phyloP scores from a whole-genome alignment of 768 basidiomycete genomes.

The Fistulinella prunicolor region DNA sequence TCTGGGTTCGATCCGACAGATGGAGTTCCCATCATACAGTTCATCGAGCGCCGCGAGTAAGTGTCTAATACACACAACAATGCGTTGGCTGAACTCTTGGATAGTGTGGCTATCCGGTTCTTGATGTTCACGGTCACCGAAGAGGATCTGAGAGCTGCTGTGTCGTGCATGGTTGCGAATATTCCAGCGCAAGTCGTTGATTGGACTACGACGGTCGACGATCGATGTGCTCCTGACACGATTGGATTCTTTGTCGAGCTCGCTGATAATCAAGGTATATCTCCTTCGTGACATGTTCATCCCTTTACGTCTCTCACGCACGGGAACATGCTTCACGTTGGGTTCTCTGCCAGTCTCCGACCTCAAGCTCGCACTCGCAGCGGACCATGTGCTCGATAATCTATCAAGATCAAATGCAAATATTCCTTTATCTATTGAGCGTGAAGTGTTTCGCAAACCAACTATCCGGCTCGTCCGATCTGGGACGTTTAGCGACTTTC shows the following conservation, averaged over 20 bases:
- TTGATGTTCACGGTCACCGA: neutral
- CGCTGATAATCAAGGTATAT: neutral
- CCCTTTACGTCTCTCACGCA: neutral
- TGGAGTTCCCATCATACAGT: neutral
- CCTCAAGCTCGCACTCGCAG: neutral
- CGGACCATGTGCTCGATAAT: neutral
- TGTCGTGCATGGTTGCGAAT: neutral
- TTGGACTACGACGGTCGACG: constrained; percentile 1
- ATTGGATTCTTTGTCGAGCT: constrained; percentile 9
- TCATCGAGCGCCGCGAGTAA: neutral
- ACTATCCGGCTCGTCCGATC: neutral
- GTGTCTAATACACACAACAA: neutral
- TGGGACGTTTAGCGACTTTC: neutral
- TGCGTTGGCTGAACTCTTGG: neutral
- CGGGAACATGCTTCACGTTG: neutral
- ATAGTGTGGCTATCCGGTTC: constrained; percentile 1
- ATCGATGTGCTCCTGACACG: neutral
- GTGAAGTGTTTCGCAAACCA: neutral
- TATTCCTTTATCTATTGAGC: neutral
- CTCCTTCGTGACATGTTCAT: neutral
- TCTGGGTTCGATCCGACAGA: neutral
- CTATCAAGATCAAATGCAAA: neutral
- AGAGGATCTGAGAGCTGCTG: neutral
- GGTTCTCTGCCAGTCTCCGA: neutral
- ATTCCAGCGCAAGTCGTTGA: neutral